A percentile compares a stretch with the other conserved stretches of the same genome.
These are phyloP conservation scores for Fusarium temperatum DNA, from an alignment of 2,329 filamentous ascomycete genomes.

Conservation along the genomic window DNA sequence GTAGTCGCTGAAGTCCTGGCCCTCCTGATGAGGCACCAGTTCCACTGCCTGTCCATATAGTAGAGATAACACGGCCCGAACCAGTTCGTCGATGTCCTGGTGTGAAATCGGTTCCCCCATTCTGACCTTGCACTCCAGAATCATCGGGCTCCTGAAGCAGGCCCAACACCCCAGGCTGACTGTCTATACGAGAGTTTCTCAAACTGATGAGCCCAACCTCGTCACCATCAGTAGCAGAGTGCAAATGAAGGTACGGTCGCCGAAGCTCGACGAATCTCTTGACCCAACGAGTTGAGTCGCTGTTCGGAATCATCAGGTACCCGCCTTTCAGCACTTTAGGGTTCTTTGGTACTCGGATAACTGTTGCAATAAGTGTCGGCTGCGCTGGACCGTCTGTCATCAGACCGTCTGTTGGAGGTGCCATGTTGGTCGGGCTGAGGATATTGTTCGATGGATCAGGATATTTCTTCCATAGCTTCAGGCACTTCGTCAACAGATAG, in stretches of 20 bases:
- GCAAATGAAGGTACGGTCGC: slow-evolving; percentile 89
- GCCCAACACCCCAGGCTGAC: slow-evolving; percentile 85
- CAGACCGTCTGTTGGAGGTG: slow-evolving; percentile 73
- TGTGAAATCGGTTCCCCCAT: slow-evolving; percentile 50
- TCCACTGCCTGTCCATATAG: slow-evolving; percentile 62
- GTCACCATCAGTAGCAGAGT: slow-evolving; percentile 85
- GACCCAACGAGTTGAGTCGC: slow-evolving; percentile 84
- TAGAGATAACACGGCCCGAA: slow-evolving; percentile 64
- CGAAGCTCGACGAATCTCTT: slow-evolving; percentile 93
- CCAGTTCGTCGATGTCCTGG: slow-evolving; percentile 59
- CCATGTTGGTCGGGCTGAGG: slow-evolving; percentile 68
- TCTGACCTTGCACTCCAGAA: slow-evolving; percentile 46
- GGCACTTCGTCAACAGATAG: slow-evolving; percentile 61
- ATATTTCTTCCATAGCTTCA: slow-evolving; percentile 72
- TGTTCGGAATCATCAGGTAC: slow-evolving; percentile 86
- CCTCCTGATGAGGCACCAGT: slow-evolving; percentile 43
- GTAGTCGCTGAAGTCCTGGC: slow-evolving; percentile 61
- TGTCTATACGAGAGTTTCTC: slow-evolving; percentile 89
- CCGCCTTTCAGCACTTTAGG: slow-evolving; percentile 83
- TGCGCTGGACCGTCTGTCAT: slow-evolving; percentile 56
- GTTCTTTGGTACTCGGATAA: slow-evolving; percentile 83
- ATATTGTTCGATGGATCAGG: slow-evolving; percentile 66
- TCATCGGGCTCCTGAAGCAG: slow-evolving; percentile 68
- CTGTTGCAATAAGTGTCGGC: slow-evolving; percentile 77
- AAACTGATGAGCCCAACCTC: slow-evolving; percentile 91